Evolutionary conservation across 2,329 filamentous ascomycete species (phyloP), one percentile per base, ranked within the genome.

Genomic region (Xylariales sp.): DNA sequence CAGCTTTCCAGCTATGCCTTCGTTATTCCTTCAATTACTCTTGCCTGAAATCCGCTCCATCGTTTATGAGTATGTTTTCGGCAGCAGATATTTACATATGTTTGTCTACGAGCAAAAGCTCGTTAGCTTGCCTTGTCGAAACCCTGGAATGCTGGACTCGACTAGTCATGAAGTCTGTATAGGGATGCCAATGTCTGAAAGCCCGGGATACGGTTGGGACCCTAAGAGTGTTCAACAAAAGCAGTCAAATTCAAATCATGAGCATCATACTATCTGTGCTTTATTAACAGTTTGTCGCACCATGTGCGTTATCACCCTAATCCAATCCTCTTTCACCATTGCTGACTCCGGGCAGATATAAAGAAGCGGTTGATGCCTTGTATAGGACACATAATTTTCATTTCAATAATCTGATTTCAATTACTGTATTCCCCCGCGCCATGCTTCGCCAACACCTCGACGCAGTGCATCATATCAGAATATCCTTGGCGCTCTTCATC

Each of bases 361-460:
- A 19, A 7, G 37, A 40, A 25, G 25, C 37, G 3, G 14, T 23
- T 15, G 37, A 40, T 16, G 18, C 6, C 24, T 25, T 40, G 2
- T 40, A 40, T 15, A 12, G 37, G 13, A 29, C 24, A 4, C 30
- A 33, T 15, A 21, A 6, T 5, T 24, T 40, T 12, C 17, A 40
- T 31, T 34, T 40, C 19, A 34, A 25, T 25, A 40, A 33, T 25
- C 14, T 40, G 15, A 20, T 34, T 12, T 40, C 37, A 16, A 21
- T 34, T 12, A 6, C 21, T 16, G 29, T 29, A 20, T 40, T 40
- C 19, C 37, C 37, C 7, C 24, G 37, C 2, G 23, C 18, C 13
- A 19, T 34, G 16, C 29, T 34, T 16, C 31, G 30, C 5, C 37
- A 17, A n/a, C 24, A 40, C 18, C 24, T 32, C 15, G 37, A 29